Evolutionary conservation across 768 basidiomycete genomes (phyloP), one percentile per base, ranked within the genome.

Genomic region (Tylopilus sp.): DNA sequence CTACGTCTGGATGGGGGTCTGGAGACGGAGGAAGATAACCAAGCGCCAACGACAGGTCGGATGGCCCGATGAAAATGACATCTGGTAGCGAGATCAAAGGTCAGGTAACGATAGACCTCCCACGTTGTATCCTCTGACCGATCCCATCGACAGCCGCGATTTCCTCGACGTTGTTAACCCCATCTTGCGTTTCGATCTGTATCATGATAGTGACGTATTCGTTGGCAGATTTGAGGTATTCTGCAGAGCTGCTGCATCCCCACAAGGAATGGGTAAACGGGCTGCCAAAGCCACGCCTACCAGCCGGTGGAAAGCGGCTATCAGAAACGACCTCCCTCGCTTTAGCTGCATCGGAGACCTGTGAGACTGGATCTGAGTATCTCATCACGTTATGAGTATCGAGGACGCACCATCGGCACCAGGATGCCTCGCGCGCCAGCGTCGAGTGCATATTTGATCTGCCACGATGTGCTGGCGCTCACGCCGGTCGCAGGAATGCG

Each of bases 401-500:
- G 22, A 37, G 16, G 31, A 51, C 72, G 33, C 58, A 87, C 84
- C 84, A 87, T 84, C 5, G 86, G 86, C 1, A 86, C 80, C 37
- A 89, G 60, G 6, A 87, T 70, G 0, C 86, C 85, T 25, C 75
- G 72, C 17, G 85, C 86, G 6, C 86, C 86, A 0, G 82, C 80
- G 60, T 87, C 86, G 28, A 87, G 75, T 1, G 81, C 85, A 54
- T 82, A 75, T 69, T 87, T 87, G 69, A 87, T 85, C 65, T 86
- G 85, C 84, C 85, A 86, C 50, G 76, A 75, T 3, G 82, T 82
- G 56, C 80, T 78, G 0, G 71, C 70, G 25, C 76, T 78, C 25
- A 75, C 62, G 0, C 84, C 85, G 3, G 85, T 87, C 9, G 84
- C 84, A 8, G 86, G 81, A 44, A 87, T 79, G 25, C 86, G 69